Base-by-base conservation (phyloP, 495 filamentous ascomycete species). In the Podospora pseudoanserina region DNA sequence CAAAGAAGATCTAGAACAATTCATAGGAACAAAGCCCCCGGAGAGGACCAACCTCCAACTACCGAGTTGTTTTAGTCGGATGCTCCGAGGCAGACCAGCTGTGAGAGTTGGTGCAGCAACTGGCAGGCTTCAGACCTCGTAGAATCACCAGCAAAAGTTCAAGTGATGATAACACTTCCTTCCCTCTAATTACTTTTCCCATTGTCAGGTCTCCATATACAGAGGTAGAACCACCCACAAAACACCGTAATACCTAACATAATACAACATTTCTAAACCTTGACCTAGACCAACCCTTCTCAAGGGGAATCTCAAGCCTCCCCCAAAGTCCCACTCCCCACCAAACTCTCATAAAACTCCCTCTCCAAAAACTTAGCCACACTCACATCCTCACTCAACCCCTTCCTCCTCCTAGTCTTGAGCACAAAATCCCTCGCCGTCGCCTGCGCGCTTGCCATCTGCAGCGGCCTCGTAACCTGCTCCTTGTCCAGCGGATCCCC, bases 311-410 rank as follows among this genome's bases (percentile, higher is more conserved):
- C 32, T 73, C 69, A 80, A 3, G 65, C 68, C 23, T 76, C 81
- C 5, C 79, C 95, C 71, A 99, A 76, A 65, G 97, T 86, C 4
- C 96, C 95, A 68, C 90, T 92, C 79, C 96, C 95, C 79, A 90
- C 91, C 71, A 99, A 83, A 65, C 88, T 90, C 75, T 89, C 89
- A 83, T 94, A 94, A 53, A 98, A 86, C 77, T 98, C 95, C 4
- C 91, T 90, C 82, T 99, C 95, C 78, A 99, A 82, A 78, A 97
- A 99, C 77, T 96, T 97, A 68, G 91, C 92, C 53, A 99, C 92
- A 5, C 89, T 92, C 27, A 99, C 92, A 79, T 98, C 96, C 83
- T 98, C 95, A 67, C 91, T 93, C 70, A 99, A 78, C 4, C 95
- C 95, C 83, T 99, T 99, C 64, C 95, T 85, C 72, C 94, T 81